Base-by-base conservation (phyloP, 164 flowering plant genomes). In the Aristolochia californica region DNA sequence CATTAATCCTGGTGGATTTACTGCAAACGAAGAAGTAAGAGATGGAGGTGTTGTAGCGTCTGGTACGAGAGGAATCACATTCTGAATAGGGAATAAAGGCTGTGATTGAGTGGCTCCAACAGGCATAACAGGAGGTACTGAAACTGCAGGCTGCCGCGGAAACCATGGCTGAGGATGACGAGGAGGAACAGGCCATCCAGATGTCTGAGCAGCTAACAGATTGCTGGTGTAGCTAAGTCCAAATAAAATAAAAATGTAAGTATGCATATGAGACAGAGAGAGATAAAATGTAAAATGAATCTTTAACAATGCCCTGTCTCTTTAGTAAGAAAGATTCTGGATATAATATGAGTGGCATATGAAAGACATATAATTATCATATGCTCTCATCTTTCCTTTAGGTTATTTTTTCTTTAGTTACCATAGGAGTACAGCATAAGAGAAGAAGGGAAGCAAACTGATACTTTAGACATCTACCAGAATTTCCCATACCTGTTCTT, bases 81-180 rank as follows among this genome's bases (percentile, higher is more conserved):
- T 76, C 62, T 91, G 98, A 56, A 91, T 83, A 23, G 98, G 96
- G 71, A 91, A 88, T 66, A 88, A 64, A 30, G 98, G 98, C 62
- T 77, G 90, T 47, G 72, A 87, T 43, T 56, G 66, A 40, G 22
- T 15, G 23, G 72, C 55, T 21, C 82, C 83, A 61, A 69, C 22
- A 38, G 83, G 77, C 5, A 67, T 67, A 66, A 75, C 64, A 48
- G 80, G 76, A 51, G 88, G 79, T 48, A 75, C 50, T 58, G 83
- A 70, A 66, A 67, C 75, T 45, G 76, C 73, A 43, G 83, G 77
- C 69, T 66, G 75, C 52, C 64, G 90, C 21, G 82, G 79, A 58
- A 65, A 84, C 97, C 96, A 87, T 45, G 83, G 79, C 43, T 85
- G 96, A 34, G 94, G 87, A 17, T 91, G 85, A 15, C 95, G 94